Base-by-base conservation (phyloP, 1,284 basidiomycete genomes). In the Ceraceosorus bombacis region DNA sequence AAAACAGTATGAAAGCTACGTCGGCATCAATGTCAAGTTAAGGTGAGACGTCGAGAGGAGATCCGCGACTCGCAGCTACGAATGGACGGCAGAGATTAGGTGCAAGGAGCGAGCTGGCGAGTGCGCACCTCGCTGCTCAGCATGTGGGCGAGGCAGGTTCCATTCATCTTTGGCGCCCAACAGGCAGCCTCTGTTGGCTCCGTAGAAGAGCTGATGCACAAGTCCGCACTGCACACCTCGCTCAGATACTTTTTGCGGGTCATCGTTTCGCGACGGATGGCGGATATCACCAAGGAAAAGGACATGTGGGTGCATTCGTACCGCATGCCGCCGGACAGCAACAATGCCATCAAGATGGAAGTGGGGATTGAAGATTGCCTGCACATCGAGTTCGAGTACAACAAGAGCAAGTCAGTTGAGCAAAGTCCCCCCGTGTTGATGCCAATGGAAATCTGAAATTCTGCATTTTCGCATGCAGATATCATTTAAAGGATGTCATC, bases 371-470 rank as follows among this genome's bases (percentile, higher is more conserved):
- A 97, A 78, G 94, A 98, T 77, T 97, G 94, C 79, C 80, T 97
- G 69, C 94, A 98, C 78, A 98, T 98, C 74, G 94, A 98, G 79
- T 97, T 98, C 72, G 94, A 98, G 80, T 97, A 98, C 81, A 97
- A 98, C 83, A 97, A 97, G 79, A 95, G 92, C 61, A 97, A 97
- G 70, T 72, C 55, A 60, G 68, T 62, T 6, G 6, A 12, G 37
- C 27, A 9, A 2, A 36, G 7, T 12, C n/a, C 10, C 17, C 12
- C 15, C 27, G 12, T 41, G 48, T 38, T 37, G 43, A 54, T 53
- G 7, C 50, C n/a, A 6, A 49, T 49, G 48, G 7, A 0, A 27
- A 27, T 27, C 27, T 27, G 2, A 27, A 27, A 1, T 27, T 27
- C 3, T 27, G 27, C 3, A 3, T 27, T 27, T 27, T 27, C n/a